These are phyloP conservation scores for Cyberlindnera mississippiensis DNA, from an alignment of 805 yeast species.

Conservation along the genomic window DNA sequence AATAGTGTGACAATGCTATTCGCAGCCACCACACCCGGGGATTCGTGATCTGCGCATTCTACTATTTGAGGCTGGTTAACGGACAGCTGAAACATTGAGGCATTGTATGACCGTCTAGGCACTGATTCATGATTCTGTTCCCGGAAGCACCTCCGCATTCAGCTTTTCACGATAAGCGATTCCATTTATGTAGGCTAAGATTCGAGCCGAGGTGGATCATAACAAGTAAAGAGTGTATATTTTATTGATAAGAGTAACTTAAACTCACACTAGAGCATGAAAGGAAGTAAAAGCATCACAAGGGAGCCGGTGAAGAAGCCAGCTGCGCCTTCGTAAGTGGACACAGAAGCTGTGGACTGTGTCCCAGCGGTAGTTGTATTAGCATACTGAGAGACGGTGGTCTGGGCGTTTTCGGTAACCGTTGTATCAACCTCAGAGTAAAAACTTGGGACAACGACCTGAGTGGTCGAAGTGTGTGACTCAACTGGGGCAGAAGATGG, in stretches of 20 bases:
- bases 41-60: too few relatives aligned
- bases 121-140: too few relatives aligned
- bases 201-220: neutral
- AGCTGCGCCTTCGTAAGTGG: constrained; percentile 11
- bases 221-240: neutral
- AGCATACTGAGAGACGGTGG: neutral
- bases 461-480: neutral
- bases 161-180: too few relatives aligned
- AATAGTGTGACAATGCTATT: too few relatives aligned
- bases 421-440: neutral
- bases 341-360: constrained; percentile 1
- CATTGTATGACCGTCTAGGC: too few relatives aligned
- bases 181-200: too few relatives aligned
- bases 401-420: neutral
- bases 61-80: too few relatives aligned
- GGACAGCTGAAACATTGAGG: too few relatives aligned
- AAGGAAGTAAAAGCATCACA: neutral
- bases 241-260: neutral
- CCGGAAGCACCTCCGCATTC: too few relatives aligned
- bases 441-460: neutral
- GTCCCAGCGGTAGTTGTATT: neutral
- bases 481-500: neutral
- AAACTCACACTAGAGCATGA: constrained; percentile 3
- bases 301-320: constrained; percentile 1
- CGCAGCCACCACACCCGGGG: too few relatives aligned